phyloP scores from a whole-genome alignment of 202 grass and related monocot genomes.

The Eragrostis tef region DNA sequence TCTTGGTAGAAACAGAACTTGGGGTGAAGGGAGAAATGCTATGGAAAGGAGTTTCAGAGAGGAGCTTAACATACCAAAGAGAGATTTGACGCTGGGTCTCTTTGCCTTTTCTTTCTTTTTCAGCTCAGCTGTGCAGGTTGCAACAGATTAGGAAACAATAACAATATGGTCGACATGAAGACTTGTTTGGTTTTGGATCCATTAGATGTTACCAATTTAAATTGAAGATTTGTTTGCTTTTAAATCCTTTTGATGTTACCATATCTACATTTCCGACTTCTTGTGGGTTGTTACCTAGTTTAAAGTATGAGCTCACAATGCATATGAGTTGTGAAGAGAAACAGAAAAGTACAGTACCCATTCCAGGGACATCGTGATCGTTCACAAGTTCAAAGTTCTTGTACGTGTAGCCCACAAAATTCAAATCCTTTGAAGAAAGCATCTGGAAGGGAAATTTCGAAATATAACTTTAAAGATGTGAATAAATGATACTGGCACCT shows the following conservation, averaged over 20 bases:
- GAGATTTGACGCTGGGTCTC: slow-evolving; percentile 84
- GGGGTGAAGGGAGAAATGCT: not conserved
- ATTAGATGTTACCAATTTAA: not conserved
- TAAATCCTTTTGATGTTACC: not conserved
- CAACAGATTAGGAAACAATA: slow-evolving; percentile 4
- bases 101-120: slow-evolving; percentile 92
- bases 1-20: too few relatives aligned
- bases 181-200: not conserved
- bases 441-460: slow-evolving; percentile 56
- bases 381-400: slow-evolving; percentile 99
- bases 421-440: slow-evolving; percentile 97
- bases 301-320: not conserved
- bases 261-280: not conserved
- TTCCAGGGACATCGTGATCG: slow-evolving; percentile 79
- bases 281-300: not conserved
- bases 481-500: not conserved
- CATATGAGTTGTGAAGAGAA: slow-evolving; percentile 12
- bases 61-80: slow-evolving; percentile 60
- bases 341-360: slow-evolving; percentile 54
- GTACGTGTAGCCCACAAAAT: slow-evolving; percentile 98
- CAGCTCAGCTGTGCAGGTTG: slow-evolving; percentile 65
- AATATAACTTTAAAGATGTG: slow-evolving; percentile 11
- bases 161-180: not conserved
- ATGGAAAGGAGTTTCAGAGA: not conserved
- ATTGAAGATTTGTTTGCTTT: not conserved